phyloP scores from a whole-genome alignment of 1,139 yeast genomes.

The Candida smagusa region DNA sequence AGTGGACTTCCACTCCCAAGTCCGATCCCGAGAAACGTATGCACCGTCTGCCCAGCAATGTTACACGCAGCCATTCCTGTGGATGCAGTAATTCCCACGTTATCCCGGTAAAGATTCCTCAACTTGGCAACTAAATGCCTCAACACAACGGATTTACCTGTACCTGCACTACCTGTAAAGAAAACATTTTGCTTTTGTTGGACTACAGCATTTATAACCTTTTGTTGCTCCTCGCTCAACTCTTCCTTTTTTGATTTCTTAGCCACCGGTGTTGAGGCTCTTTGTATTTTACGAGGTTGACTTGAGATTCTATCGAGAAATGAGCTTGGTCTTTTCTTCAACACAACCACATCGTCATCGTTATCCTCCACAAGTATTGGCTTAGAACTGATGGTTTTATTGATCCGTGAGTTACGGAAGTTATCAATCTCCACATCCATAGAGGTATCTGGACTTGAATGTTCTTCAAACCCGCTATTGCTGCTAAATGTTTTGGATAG shows the following conservation, averaged over 20 bases:
- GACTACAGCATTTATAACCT: conserved; percentile 64
- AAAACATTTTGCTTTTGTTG: conserved; percentile 54
- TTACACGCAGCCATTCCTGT: conserved; percentile 91
- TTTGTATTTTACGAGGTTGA: conserved; percentile 22
- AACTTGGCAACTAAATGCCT: conserved; percentile 51
- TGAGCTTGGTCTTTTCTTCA: conserved; percentile 1
- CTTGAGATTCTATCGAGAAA: conserved; percentile 9
- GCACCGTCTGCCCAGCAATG: conserved; percentile 80
- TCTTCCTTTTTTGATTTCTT: conserved; percentile 2
- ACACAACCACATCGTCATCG: background rate
- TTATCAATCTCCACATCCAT: conserved; percentile 5
- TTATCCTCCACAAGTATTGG: conserved; percentile 1
- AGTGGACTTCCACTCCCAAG: conserved; percentile 54
- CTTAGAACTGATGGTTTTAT: conserved; percentile 7
- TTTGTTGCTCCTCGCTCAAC: conserved; percentile 60
- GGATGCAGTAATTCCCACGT: conserved; percentile 82
- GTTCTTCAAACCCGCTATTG: conserved; percentile 1
- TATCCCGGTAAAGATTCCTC: conserved; percentile 27
- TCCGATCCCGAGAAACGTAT: conserved; percentile 77
- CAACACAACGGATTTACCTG: conserved; percentile 78
- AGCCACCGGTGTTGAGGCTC: conserved; percentile 5
- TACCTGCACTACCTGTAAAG: conserved; percentile 82
- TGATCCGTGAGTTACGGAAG: conserved; percentile 12
- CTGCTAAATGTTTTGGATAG: background rate
- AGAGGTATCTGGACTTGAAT: conserved; percentile 3